These are phyloP conservation scores for Zasmidium citrigriseum DNA, from an alignment of 2,329 filamentous ascomycete genomes.

Conservation along the genomic window DNA sequence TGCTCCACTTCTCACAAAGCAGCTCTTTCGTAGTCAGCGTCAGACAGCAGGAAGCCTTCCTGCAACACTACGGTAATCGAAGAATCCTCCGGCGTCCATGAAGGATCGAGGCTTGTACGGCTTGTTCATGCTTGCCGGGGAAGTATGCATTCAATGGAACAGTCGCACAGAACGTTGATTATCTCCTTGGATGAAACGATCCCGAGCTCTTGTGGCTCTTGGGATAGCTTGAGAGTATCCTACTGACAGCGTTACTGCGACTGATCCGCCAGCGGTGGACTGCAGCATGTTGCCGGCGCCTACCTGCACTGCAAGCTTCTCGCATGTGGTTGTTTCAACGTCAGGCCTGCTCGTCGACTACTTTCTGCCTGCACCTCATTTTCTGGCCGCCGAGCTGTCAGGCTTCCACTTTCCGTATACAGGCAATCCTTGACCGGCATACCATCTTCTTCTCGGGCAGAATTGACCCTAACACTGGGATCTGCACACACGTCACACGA, in stretches of 20 bases:
- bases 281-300: not conserved
- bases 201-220: no score
- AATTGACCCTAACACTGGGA: not conserved
- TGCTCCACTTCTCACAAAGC: not conserved
- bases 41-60: not conserved
- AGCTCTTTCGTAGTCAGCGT: not conserved
- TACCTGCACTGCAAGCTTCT: not conserved
- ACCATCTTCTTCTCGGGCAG: not conserved
- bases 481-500: not conserved
- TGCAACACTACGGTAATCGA: not conserved
- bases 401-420: not conserved
- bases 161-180: no score
- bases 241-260: no score
- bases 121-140: not conserved
- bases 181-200: no score
- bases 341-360: no score
- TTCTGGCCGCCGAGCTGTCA: not conserved
- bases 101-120: constrained; percentile 4
- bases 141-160: no score
- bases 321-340: constrained; percentile 1
- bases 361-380: not conserved
- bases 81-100: constrained; percentile 1
- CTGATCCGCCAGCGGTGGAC: no score
- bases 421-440: not conserved
- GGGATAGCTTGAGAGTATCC: no score